A percentile compares a stretch with the other conserved stretches of the same genome.
These are phyloP conservation scores for Populus ilicifolia DNA, from an alignment of 345 rosid species.

Conservation along the genomic window DNA sequence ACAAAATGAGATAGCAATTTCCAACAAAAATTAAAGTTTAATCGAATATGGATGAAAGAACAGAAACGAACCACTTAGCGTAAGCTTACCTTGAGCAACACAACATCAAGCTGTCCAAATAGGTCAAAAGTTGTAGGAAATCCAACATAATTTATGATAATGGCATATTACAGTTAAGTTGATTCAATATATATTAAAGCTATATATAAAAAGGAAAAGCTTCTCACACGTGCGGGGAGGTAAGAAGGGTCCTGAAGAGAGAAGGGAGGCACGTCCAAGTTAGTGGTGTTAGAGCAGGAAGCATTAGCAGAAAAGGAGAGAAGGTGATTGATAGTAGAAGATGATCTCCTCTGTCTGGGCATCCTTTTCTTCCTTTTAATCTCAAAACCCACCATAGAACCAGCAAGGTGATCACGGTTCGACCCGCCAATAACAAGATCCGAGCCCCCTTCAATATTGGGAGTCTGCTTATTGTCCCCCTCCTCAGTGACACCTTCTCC, in stretches of 20 bases:
- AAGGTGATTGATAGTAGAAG: constrained; percentile 52
- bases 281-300: constrained; percentile 16
- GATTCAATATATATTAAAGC: background rate
- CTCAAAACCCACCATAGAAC: constrained; percentile 47
- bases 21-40: background rate
- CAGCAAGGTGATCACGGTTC: constrained; percentile 37
- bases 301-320: constrained; percentile 15
- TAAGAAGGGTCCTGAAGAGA: constrained; percentile 12
- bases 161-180: background rate
- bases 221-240: constrained; percentile 73
- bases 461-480: constrained; percentile 20
- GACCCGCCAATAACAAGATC: constrained; percentile 33
- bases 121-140: background rate
- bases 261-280: constrained; percentile 47
- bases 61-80: background rate
- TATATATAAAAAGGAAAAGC: background rate
- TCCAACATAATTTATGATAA: background rate
- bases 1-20: background rate
- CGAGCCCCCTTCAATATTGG: constrained; percentile 18
- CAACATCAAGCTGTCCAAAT: background rate
- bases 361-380: constrained; percentile 77
- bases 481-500: constrained; percentile 34
- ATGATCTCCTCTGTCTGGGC: constrained; percentile 79
- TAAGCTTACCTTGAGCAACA: background rate
- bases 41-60: background rate